Conservation (phyloP, 2,329 filamentous ascomycete species). For the Pseudogymnoascus sp. region DNA sequence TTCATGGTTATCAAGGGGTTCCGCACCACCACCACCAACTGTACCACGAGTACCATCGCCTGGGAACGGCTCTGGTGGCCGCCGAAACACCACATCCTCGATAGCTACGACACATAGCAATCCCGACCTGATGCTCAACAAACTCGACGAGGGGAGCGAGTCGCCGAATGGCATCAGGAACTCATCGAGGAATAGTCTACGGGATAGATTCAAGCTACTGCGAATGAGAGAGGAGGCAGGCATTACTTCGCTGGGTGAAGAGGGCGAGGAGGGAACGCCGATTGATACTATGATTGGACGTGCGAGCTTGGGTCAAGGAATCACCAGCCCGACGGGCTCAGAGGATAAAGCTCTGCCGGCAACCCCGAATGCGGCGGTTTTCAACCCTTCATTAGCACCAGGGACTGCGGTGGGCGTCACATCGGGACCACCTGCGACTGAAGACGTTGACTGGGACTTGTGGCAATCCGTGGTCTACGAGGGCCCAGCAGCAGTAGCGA, state of each 20-base stretch:
- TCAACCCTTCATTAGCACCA: constrained; percentile 66
- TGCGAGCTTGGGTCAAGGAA: constrained; percentile 30
- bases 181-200: constrained; percentile 54
- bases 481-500: constrained; percentile 78
- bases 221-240: constrained; percentile 66
- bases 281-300: constrained; percentile 34
- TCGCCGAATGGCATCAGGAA: constrained; percentile 35
- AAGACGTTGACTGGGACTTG: constrained; percentile 94
- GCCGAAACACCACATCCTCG: constrained; percentile 73
- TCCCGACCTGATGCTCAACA: constrained; percentile 68
- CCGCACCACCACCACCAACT: constrained; percentile 47
- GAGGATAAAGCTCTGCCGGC: constrained; percentile 23
- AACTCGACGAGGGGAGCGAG: constrained; percentile 71
- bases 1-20: constrained; percentile 69
- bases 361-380: constrained; percentile 48
- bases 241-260: constrained; percentile 46
- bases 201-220: constrained; percentile 71
- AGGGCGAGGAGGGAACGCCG: constrained; percentile 31
- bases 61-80: constrained; percentile 28
- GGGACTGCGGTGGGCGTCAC: constrained; percentile 79
- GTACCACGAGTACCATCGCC: constrained; percentile 21
- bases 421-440: constrained; percentile 61
- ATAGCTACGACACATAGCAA: constrained; percentile 72
- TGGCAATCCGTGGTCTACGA: constrained; percentile 97
- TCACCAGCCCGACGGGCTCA: constrained; percentile 34